These are phyloP conservation scores for Seiridium unicorne DNA, from an alignment of 2,329 filamentous ascomycete species.

Conservation along the genomic window DNA sequence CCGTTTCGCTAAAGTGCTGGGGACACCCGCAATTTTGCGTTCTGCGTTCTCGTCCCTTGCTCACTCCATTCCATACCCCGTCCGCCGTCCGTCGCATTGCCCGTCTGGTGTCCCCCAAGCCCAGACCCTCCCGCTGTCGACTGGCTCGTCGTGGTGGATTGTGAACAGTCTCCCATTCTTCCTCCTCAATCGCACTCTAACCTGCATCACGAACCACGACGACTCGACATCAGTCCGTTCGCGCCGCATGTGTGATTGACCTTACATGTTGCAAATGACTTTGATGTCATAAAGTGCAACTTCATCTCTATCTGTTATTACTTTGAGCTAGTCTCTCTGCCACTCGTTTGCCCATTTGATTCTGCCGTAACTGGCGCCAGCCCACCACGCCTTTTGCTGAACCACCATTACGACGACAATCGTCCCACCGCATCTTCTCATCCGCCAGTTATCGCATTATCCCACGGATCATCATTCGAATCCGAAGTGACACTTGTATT, in stretches of 20 bases:
- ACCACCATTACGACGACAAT: not conserved
- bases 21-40: conserved; percentile 18
- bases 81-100: not conserved
- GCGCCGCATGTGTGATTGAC: not conserved
- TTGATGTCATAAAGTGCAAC: not conserved
- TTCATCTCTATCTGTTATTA: conserved; percentile 10
- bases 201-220: not conserved
- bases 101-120: not conserved
- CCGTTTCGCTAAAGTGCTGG: conserved; percentile 16
- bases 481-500: no score
- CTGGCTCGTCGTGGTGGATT: not conserved
- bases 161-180: not conserved
- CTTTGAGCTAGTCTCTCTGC: conserved; percentile 46
- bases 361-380: not conserved
- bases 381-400: not conserved
- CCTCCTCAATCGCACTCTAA: not conserved
- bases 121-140: not conserved
- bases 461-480: no score
- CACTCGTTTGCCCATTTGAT: conserved; percentile 36
- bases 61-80: not conserved
- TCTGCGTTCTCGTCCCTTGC: conserved; percentile 11
- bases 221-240: not conserved
- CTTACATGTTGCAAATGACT: not conserved
- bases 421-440: no score
- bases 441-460: no score